Percentiles rank a stretch among this genome's conserved stretches.
Conservation (phyloP, 2,329 filamentous ascomycete genomes). For the Sporothrix humicola region DNA sequence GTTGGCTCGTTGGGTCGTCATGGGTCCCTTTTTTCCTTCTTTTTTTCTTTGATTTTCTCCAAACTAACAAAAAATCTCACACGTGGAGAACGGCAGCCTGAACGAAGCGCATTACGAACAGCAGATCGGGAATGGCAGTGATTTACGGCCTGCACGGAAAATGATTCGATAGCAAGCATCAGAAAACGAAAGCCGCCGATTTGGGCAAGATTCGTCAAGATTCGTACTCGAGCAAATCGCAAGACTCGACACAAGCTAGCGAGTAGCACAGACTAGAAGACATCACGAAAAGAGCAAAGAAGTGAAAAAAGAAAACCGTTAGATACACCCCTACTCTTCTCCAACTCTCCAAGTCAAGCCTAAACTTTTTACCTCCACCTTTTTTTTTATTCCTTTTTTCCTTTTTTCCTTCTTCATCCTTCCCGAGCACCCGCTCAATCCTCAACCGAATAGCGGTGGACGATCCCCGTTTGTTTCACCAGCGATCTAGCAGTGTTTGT, state of each 20-base stretch:
- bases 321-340: neutral
- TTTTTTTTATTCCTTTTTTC: neutral
- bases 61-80: constrained; percentile 1
- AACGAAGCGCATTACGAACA: neutral
- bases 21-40: neutral
- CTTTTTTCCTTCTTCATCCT: constrained; percentile 23
- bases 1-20: neutral
- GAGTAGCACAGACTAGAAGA: neutral
- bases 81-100: neutral
- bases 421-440: constrained; percentile 19
- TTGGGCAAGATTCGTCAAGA: neutral
- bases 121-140: neutral
- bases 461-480: constrained; percentile 20
- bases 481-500: neutral
- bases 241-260: neutral
- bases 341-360: neutral
- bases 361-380: neutral
- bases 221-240: constrained; percentile 21
- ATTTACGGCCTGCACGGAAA: neutral
- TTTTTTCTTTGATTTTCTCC: neutral
- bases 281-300: neutral
- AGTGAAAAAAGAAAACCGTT: neutral
- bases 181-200: neutral
- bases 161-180: neutral
- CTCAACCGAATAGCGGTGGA: constrained; percentile 11